Evolutionary conservation across 225 moss, liverwort and hornwort species (phyloP).

Genomic region (Takakia lepidozioides): DNA sequence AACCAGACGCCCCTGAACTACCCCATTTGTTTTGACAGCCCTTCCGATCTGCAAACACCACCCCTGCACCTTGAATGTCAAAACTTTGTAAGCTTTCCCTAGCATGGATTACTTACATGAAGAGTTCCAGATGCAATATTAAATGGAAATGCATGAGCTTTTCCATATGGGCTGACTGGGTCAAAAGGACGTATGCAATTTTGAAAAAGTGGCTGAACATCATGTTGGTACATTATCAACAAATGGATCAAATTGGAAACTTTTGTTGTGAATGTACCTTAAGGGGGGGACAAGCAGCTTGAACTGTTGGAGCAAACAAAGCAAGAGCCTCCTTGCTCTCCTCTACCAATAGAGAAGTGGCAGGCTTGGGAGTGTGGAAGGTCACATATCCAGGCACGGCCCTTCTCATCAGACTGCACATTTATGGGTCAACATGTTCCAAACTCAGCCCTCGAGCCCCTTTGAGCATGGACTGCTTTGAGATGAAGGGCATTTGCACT

Average conservation of each 20-base stretch:
- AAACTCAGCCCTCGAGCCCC: not conserved
- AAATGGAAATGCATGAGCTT: too few species aligned
- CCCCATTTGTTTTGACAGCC: conserved; percentile 15
- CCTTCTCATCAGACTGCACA: conserved; percentile 28
- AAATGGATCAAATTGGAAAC: not conserved
- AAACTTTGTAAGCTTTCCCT: too few species aligned
- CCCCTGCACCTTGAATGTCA: conserved; percentile 12
- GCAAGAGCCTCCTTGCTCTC: conserved; percentile 29
- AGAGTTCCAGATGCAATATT: too few species aligned
- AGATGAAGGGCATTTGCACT: conserved; percentile 1
- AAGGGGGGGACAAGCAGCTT: conserved; percentile 29
- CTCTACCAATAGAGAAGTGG: conserved; percentile 13
- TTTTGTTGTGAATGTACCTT: conserved; percentile 4
- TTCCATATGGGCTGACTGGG: too few species aligned
- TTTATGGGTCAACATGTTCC: conserved; percentile 2
- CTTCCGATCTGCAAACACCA: conserved; percentile 36
- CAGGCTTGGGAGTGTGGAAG: conserved; percentile 39
- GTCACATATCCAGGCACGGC: conserved; percentile 35
- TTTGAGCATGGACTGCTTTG: not conserved
- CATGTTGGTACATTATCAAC: not conserved
- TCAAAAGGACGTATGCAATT: not conserved
- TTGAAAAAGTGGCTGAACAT: not conserved
- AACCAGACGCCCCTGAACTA: conserved; percentile 25
- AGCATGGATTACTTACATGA: too few species aligned
- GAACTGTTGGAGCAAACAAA: conserved; percentile 24